Evolutionary conservation across 306 rosid genomes (phyloP).

Genomic region (Malus fusca): DNA sequence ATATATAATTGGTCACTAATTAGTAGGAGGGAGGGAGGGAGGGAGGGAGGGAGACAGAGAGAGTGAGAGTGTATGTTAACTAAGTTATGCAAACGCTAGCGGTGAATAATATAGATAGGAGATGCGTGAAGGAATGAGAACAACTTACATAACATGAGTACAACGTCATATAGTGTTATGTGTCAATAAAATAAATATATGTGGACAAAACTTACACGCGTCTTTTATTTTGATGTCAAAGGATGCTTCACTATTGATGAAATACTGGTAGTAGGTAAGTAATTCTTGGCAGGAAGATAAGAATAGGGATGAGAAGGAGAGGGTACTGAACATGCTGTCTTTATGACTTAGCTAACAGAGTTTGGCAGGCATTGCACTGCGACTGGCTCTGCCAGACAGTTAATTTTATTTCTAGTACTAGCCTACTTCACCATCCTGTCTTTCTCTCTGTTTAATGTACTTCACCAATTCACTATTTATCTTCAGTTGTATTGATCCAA

Average conservation of each 20-base stretch:
- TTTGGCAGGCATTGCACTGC: slow-evolving; percentile 22
- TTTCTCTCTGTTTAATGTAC: slow-evolving; percentile 34
- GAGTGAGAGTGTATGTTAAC: too few species aligned
- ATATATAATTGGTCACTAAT: not conserved
- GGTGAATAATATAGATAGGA: not conserved
- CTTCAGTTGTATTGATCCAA: not conserved
- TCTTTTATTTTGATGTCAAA: too few species aligned
- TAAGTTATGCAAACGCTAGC: not conserved
- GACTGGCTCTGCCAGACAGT: not conserved
- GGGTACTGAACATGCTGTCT: slow-evolving; percentile 29
- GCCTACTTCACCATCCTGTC: slow-evolving; percentile 38
- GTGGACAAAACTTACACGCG: too few species aligned
- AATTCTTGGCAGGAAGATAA: too few species aligned
- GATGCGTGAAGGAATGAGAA: not conserved
- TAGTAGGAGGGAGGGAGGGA: not conserved
- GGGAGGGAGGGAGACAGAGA: not conserved
- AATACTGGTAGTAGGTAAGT: too few species aligned
- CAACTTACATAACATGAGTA: too few species aligned
- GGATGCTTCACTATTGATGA: too few species aligned
- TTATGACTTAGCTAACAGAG: slow-evolving; percentile 40
- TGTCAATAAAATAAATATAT: too few species aligned
- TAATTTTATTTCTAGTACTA: slow-evolving; percentile 11
- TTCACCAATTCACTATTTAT: not conserved
- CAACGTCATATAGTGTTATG: too few species aligned
- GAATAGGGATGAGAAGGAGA: not conserved